Conservation (phyloP, 306 rosid species). For the Pterocarpus santalinus region DNA sequence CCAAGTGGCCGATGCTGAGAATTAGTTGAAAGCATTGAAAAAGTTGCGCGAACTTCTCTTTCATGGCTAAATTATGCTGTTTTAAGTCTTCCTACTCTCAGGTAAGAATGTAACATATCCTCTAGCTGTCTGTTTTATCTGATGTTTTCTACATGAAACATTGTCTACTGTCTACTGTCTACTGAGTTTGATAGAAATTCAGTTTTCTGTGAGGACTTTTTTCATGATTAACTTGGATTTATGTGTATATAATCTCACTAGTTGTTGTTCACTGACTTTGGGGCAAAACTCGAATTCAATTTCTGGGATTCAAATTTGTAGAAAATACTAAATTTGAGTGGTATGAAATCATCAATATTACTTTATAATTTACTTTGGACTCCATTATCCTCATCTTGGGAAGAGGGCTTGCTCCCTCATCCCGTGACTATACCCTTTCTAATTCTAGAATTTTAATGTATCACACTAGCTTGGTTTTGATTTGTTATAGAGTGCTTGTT, state of each 20-base stretch:
- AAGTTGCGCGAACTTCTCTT: constrained; percentile 39
- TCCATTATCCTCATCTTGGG: constrained; percentile 11
- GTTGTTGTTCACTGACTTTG: constrained; percentile 24
- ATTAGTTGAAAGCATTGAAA: constrained; percentile 49
- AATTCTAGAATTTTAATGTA: constrained; percentile 25
- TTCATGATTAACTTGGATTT: constrained; percentile 38
- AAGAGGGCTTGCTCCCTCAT: constrained; percentile 4
- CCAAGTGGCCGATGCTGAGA: constrained; percentile 59
- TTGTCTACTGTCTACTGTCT: constrained; percentile 20
- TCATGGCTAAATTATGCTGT: constrained; percentile 83
- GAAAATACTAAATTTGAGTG: constrained; percentile 2
- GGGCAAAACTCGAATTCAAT: constrained; percentile 25
- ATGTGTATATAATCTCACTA: constrained; percentile 21
- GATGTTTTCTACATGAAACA: constrained; percentile 24
- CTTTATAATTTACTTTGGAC: constrained; percentile 17
- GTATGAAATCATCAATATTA: constrained; percentile 26
- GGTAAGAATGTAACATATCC: constrained; percentile 55
- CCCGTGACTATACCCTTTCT: background rate
- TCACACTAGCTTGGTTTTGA: constrained; percentile 28
- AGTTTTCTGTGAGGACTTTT: constrained; percentile 25
- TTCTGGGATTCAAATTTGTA: constrained; percentile 25
- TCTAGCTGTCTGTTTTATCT: background rate
- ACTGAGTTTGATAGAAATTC: constrained; percentile 40
- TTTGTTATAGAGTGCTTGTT: constrained; percentile 28
- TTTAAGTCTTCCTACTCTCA: constrained; percentile 73